A percentile compares a stretch with the other conserved stretches of the same genome.
Conservation (phyloP, 2,329 filamentous ascomycete genomes). For the Tolypocladium ophioglossoides region DNA sequence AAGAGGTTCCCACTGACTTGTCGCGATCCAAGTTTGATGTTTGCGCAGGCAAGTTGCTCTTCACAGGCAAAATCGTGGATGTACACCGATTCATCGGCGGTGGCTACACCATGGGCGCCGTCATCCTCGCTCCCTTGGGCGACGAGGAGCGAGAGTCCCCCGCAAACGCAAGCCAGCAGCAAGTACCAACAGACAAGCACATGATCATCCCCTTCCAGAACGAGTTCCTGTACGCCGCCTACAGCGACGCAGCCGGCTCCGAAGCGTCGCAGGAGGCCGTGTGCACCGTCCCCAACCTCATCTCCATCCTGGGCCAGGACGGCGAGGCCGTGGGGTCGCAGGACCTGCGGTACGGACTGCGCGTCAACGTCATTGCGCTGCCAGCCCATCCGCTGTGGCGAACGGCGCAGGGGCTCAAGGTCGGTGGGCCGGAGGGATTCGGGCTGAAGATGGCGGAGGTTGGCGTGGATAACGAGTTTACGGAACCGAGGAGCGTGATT, state of each 20-base stretch:
- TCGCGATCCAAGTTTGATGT: conserved; percentile 14
- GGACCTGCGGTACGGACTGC: conserved; percentile 39
- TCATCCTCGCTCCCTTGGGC: conserved; percentile 20
- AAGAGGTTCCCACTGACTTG: background rate
- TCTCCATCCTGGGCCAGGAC: conserved; percentile 27
- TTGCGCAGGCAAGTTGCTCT: conserved; percentile 24
- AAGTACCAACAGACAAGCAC: conserved; percentile 11
- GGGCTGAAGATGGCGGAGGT: conserved; percentile 7
- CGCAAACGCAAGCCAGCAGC: conserved; percentile 5
- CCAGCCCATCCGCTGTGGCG: conserved; percentile 40
- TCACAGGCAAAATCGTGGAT: conserved; percentile 28
- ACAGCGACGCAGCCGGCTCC: conserved; percentile 18
- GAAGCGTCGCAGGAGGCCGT: conserved; percentile 18
- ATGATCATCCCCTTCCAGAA: conserved; percentile 32
- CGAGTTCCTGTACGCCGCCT: conserved; percentile 27
- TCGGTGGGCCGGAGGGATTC: conserved; percentile 24
- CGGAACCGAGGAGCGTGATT: conserved; percentile 1
- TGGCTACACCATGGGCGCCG: conserved; percentile 30
- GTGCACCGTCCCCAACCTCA: conserved; percentile 25
- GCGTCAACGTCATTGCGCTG: conserved; percentile 38
- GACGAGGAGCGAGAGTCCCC: conserved; percentile 18
- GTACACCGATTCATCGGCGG: conserved; percentile 25
- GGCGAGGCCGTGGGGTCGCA: conserved; percentile 39
- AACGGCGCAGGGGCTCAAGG: conserved; percentile 20
- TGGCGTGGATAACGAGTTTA: conserved; percentile 1